phyloP scores from a whole-genome alignment of 192 early-diverging fungal species.

The Entrophospora sp. region DNA sequence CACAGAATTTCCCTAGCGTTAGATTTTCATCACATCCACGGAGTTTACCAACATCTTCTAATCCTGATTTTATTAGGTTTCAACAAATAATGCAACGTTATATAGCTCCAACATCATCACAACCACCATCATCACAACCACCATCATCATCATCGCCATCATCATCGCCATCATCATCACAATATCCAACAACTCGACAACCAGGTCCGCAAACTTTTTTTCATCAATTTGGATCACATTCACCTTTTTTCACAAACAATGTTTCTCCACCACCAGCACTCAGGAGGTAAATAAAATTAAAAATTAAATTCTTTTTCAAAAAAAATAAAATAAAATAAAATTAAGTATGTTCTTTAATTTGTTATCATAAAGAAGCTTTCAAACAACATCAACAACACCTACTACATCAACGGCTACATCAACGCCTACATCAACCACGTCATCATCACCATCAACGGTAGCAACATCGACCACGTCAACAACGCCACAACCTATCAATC shows the following conservation, averaged over 20 bases:
- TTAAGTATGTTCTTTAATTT: neutral
- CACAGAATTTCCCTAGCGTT: neutral
- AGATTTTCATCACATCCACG: neutral
- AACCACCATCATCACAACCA: neutral
- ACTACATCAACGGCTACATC: no score
- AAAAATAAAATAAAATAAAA: neutral
- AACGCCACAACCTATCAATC: slow-evolving; percentile 29
- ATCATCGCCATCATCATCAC: neutral
- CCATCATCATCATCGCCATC: neutral
- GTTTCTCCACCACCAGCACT: neutral
- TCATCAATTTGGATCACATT: slow-evolving; percentile 5
- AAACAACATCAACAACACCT: neutral
- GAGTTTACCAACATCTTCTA: neutral
- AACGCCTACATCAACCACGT: no score
- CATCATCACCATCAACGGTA: neutral
- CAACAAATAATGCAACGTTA: slow-evolving; percentile 13
- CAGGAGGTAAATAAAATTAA: neutral
- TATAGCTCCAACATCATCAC: neutral
- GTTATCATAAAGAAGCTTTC: neutral
- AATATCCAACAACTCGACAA: slow-evolving; percentile 16
- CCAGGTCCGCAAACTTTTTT: no score
- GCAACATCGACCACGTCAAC: neutral
- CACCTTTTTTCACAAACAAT: slow-evolving; percentile 11
- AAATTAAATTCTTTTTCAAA: neutral
- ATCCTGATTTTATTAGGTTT: slow-evolving; percentile 5